phyloP scores from a whole-genome alignment of 192 early-diverging fungal species.

The Coemansia sp. region DNA sequence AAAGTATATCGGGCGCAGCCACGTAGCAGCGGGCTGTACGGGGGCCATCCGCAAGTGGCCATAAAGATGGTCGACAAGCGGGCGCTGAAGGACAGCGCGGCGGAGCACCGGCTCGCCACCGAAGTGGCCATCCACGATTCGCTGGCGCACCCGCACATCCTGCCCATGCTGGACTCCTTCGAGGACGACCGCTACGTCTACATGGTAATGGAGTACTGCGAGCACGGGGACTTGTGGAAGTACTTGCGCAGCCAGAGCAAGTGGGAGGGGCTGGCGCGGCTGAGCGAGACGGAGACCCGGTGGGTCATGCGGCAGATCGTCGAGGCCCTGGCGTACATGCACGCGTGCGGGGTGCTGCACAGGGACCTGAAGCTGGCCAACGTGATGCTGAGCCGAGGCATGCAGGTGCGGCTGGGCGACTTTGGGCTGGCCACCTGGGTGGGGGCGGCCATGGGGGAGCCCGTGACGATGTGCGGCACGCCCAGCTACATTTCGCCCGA shows the following conservation, averaged over 20 bases:
- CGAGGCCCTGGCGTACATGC: constrained; percentile 62
- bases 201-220: constrained; percentile 71
- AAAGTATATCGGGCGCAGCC: constrained; percentile 38
- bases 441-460: constrained; percentile 56
- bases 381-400: constrained; percentile 57
- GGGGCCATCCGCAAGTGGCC: constrained; percentile 11
- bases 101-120: constrained; percentile 54
- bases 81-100: constrained; percentile 26
- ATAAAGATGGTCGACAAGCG: constrained; percentile 47
- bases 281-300: constrained; percentile 62
- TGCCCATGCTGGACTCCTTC: constrained; percentile 64
- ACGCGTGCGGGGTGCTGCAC: constrained; percentile 65
- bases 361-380: constrained; percentile 77
- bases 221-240: constrained; percentile 41
- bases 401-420: constrained; percentile 68
- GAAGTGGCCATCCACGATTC: constrained; percentile 69
- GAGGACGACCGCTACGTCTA: constrained; percentile 68
- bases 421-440: constrained; percentile 65
- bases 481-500: constrained; percentile 80
- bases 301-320: constrained; percentile 57
- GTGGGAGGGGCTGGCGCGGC: constrained; percentile 15
- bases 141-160: constrained; percentile 56
- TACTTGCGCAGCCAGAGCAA: constrained; percentile 17
- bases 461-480: constrained; percentile 75
- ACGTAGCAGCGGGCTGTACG: constrained; percentile 6